Conservation (phyloP, 495 filamentous ascomycete species). For the Xylaria intraflava region DNA sequence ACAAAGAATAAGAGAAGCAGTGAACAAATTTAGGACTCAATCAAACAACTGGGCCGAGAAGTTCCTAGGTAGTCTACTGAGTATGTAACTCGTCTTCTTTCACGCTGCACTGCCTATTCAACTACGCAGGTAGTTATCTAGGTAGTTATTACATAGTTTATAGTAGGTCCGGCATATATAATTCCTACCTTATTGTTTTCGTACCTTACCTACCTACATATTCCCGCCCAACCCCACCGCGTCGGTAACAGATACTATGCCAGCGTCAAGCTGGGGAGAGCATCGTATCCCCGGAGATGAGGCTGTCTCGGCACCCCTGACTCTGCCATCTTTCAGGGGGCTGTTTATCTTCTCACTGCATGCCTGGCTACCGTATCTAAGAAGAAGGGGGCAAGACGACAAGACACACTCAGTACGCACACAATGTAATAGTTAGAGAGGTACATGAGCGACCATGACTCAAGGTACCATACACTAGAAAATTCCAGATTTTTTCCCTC, state of each 20-base stretch:
- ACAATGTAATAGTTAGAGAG: too few relatives aligned
- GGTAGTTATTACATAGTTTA: too few relatives aligned
- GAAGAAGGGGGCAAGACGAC: not conserved
- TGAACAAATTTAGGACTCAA: not conserved
- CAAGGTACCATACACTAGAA: not conserved
- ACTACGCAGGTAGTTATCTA: too few relatives aligned
- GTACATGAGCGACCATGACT: too few relatives aligned
- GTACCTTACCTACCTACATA: not conserved
- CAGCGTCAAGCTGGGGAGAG: not conserved
- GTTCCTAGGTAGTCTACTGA: too few relatives aligned
- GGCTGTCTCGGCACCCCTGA: slow-evolving; percentile 10
- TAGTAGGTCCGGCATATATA: too few relatives aligned
- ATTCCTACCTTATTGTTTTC: too few relatives aligned
- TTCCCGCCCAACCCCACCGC: too few relatives aligned
- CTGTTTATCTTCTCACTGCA: not conserved
- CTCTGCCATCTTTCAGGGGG: not conserved
- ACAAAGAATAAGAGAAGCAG: not conserved
- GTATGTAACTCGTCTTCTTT: too few relatives aligned
- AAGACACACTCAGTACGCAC: too few relatives aligned
- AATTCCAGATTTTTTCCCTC: slow-evolving; percentile 15
- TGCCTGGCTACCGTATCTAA: not conserved
- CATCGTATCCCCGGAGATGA: slow-evolving; percentile 5
- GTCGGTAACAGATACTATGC: slow-evolving; percentile 1
- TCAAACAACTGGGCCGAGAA: not conserved
- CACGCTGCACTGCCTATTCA: too few relatives aligned